These are phyloP conservation scores for Salinomyces thailandicus DNA, from an alignment of 2,329 filamentous ascomycete genomes.

Conservation along the genomic window DNA sequence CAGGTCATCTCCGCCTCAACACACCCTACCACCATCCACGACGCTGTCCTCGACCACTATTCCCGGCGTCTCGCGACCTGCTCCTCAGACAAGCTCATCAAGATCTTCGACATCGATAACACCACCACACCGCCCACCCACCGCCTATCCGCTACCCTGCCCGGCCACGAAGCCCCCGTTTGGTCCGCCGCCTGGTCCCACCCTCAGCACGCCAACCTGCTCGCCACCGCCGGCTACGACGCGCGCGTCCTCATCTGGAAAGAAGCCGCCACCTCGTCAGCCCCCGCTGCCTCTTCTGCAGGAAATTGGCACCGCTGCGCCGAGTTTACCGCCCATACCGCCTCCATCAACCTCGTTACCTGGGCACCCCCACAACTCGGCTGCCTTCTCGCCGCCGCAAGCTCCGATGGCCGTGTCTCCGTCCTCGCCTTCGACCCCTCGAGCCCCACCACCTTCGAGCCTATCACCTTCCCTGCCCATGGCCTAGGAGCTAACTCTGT, in stretches of 20 bases:
- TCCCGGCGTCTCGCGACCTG: slow-evolving; percentile 91
- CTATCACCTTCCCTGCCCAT: slow-evolving; percentile 83
- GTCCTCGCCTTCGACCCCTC: slow-evolving; percentile 97
- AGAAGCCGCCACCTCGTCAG: slow-evolving; percentile 52
- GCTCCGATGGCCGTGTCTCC: slow-evolving; percentile 83
- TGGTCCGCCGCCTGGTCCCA: slow-evolving; percentile 98
- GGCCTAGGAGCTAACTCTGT: slow-evolving; percentile 92
- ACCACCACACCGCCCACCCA: slow-evolving; percentile 2
- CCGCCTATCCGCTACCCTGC: slow-evolving; percentile 8
- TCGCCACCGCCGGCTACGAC: slow-evolving; percentile 91
- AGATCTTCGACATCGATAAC: slow-evolving; percentile 89
- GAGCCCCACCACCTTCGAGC: slow-evolving; percentile 71
- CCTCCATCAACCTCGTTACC: slow-evolving; percentile 89
- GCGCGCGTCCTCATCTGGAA: slow-evolving; percentile 98
- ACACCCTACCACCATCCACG: slow-evolving; percentile 99
- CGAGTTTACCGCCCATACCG: slow-evolving; percentile 87
- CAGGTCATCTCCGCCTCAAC: slow-evolving; percentile 76
- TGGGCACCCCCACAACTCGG: slow-evolving; percentile 97
- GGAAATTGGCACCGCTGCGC: slow-evolving; percentile 63
- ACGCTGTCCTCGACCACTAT: slow-evolving; percentile 98
- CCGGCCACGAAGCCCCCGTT: slow-evolving; percentile 81
- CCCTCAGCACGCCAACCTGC: slow-evolving; percentile 95
- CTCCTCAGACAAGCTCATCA: slow-evolving; percentile 96
- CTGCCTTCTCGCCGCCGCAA: slow-evolving; percentile 88
- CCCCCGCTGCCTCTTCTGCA: slow-evolving; percentile 1